Conservation (phyloP, 768 basidiomycete genomes). For the Boletus tomentosulus region DNA sequence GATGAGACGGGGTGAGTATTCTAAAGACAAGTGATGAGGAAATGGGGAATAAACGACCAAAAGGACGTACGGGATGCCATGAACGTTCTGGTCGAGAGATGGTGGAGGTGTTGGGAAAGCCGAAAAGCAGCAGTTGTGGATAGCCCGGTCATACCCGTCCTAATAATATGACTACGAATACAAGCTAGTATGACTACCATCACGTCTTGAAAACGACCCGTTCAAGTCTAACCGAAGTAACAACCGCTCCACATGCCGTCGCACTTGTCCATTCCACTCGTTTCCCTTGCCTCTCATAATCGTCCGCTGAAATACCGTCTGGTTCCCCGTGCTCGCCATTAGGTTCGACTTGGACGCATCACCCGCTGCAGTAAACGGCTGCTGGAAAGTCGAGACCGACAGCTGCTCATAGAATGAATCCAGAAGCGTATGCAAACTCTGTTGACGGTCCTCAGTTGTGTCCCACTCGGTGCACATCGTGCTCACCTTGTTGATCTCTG, state of each 20-base stretch:
- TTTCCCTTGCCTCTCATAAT: constrained; percentile 48
- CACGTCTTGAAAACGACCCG: constrained; percentile 60
- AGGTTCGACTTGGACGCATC: constrained; percentile 72
- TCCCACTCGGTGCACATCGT: neutral
- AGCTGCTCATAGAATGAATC: constrained; percentile 80
- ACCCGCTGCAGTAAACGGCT: constrained; percentile 55
- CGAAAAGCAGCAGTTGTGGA: constrained; percentile 29
- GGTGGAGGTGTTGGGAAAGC: constrained; percentile 60
- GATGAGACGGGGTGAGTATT: constrained; percentile 71
- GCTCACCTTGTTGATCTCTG: constrained; percentile 72
- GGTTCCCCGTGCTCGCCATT: constrained; percentile 52
- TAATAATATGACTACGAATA: neutral
- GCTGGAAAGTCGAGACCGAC: constrained; percentile 70
- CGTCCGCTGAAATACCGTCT: constrained; percentile 43
- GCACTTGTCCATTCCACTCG: constrained; percentile 63
- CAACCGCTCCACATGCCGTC: constrained; percentile 78
- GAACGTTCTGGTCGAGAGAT: constrained; percentile 44
- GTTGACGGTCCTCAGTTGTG: constrained; percentile 1
- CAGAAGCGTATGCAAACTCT: constrained; percentile 67
- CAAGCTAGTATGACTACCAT: constrained; percentile 3
- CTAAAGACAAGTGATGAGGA: constrained; percentile 35
- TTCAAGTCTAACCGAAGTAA: constrained; percentile 84
- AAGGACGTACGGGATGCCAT: constrained; percentile 37
- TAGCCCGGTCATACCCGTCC: neutral
- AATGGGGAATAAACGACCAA: neutral